A percentile compares a stretch with the other conserved stretches of the same genome.
Conservation (phyloP, 83 land plant genomes). For the Isoetes engelmannii region DNA sequence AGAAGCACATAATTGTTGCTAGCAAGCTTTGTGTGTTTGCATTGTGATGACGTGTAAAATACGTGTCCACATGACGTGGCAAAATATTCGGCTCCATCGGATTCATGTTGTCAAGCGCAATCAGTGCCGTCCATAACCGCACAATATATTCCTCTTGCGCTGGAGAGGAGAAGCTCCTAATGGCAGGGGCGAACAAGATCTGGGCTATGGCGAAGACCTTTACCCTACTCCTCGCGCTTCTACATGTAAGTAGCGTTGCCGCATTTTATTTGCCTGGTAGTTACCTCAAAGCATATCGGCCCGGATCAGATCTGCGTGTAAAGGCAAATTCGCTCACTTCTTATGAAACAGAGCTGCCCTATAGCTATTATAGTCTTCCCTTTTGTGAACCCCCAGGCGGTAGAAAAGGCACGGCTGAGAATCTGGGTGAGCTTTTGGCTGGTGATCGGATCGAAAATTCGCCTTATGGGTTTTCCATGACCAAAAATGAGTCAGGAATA, state of each 20-base stretch:
- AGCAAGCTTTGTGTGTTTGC: too few species aligned
- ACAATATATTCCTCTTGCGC: too few species aligned
- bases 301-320: slow-evolving; percentile 32
- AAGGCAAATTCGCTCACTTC: slow-evolving; percentile 65
- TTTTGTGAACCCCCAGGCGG: slow-evolving; percentile 47
- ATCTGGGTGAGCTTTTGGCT: slow-evolving; percentile 11
- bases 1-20: too few species aligned
- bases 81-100: too few species aligned
- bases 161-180: too few species aligned
- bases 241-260: neutral
- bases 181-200: too few species aligned
- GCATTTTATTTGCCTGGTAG: slow-evolving; percentile 67
- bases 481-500: slow-evolving; percentile 2
- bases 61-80: too few species aligned
- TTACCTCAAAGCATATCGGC: slow-evolving; percentile 39
- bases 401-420: slow-evolving; percentile 9
- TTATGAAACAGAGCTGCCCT: slow-evolving; percentile 63
- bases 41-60: too few species aligned
- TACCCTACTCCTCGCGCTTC: too few species aligned
- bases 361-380: slow-evolving; percentile 53
- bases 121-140: too few species aligned
- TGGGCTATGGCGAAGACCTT: too few species aligned
- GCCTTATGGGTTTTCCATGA: slow-evolving; percentile 8
- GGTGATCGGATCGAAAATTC: slow-evolving; percentile 12
- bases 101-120: too few species aligned